These are phyloP conservation scores for Apiosordaria backusii DNA, from an alignment of 495 filamentous ascomycete species.

Conservation along the genomic window DNA sequence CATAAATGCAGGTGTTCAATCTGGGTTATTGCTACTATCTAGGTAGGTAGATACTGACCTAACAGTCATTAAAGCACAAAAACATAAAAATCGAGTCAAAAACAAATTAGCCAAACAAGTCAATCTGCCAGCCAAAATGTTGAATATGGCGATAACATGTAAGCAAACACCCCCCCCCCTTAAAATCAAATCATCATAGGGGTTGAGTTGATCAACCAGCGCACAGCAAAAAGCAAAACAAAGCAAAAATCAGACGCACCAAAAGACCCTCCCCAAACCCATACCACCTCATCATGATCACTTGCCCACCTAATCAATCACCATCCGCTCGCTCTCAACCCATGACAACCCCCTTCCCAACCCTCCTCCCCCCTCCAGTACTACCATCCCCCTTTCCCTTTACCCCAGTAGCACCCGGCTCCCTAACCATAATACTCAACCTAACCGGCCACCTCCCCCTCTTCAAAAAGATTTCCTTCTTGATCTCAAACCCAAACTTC, in stretches of 20 bases:
- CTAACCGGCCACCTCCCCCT: slow-evolving; percentile 55
- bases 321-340: background rate
- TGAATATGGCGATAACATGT: background rate
- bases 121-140: background rate
- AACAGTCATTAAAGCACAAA: background rate
- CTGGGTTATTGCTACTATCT: background rate
- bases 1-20: background rate
- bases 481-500: slow-evolving; percentile 63
- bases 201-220: background rate
- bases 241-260: background rate
- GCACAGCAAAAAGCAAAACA: background rate
- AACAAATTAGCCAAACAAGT: background rate
- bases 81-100: background rate
- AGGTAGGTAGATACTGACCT: background rate
- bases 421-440: slow-evolving; percentile 74
- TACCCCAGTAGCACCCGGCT: slow-evolving; percentile 40
- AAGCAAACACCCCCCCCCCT: background rate
- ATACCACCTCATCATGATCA: too few species aligned
- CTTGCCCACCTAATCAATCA: too few species aligned
- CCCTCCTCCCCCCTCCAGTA: too few species aligned
- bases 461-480: slow-evolving; percentile 56
- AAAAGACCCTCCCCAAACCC: background rate
- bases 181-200: background rate
- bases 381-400: background rate
- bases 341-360: background rate